Percentiles rank a stretch among this genome's conserved stretches.
Conservation (phyloP, 805 yeast genomes). For the Ogataea paraovalis region DNA sequence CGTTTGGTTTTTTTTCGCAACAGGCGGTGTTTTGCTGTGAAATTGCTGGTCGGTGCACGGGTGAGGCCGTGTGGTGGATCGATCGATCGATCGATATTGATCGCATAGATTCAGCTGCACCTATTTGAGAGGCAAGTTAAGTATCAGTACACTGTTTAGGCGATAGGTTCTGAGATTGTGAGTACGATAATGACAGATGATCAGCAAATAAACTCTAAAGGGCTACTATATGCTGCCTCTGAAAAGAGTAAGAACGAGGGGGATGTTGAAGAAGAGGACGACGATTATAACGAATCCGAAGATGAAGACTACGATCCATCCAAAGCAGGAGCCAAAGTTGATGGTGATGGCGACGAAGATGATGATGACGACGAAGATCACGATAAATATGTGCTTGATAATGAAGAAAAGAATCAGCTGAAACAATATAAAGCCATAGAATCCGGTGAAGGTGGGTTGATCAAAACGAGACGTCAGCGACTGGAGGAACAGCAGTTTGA, state of each 20-base stretch:
- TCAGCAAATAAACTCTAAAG: no score
- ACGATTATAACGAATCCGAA: constrained; percentile 50
- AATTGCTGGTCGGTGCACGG: no score
- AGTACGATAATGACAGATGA: no score
- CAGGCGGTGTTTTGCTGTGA: background rate
- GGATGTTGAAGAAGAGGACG: constrained; percentile 27
- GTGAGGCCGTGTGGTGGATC: no score
- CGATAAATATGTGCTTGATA: constrained; percentile 32
- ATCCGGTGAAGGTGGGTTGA: constrained; percentile 55
- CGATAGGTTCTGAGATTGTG: no score
- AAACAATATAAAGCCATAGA: constrained; percentile 51
- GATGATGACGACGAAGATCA: constrained; percentile 35
- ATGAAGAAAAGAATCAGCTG: constrained; percentile 20
- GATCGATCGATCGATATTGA: no score
- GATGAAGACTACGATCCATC: constrained; percentile 56
- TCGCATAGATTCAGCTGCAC: no score
- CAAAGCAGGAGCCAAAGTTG: constrained; percentile 7
- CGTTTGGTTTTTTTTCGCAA: no score
- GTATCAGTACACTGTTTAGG: no score
- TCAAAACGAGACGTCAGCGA: constrained; percentile 67
- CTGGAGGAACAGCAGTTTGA: constrained; percentile 35
- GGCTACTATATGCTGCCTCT: no score
- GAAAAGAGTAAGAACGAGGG: background rate
- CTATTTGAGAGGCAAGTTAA: no score
- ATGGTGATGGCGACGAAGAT: constrained; percentile 18